Evolutionary conservation across 805 yeast species (phyloP), one percentile per base, ranked within the genome.

Genomic region (Sugiyamaella lignohabitans): DNA sequence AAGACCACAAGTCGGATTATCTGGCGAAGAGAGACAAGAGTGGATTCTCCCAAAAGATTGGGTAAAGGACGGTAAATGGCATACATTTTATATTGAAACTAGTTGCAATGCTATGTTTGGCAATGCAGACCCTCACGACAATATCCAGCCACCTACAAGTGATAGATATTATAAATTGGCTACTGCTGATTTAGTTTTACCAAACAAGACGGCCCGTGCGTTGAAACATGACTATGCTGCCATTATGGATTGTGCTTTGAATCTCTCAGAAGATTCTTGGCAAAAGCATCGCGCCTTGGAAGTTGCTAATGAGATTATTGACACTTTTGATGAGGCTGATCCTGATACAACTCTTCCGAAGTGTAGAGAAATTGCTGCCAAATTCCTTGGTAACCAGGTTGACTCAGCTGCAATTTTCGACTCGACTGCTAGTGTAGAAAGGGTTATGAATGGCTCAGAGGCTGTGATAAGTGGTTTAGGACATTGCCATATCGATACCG

Each of bases 101-200:
- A 85, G 93, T 11, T 89, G 96, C 62, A 93, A 91, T 66, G 95
- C 96, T 11, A 91, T 91, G 95, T 87, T 86, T 65, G 96, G 96
- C 6, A 77, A 80, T 52, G 83, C 84, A 38, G 63, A 69, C 37
- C 55, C 53, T 14, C 71, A 67, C 45, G 57, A 61, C 41, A 60
- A 58, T 40, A 84, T 83, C 22, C 71, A 71, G 47, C 86, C 86
- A 2, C 88, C 88, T 1, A 79, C 82, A 55, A 78, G 81, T 19
- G 80, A 86, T 62, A 72, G 87, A 49, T 79, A 74, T 62, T 93
- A 87, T 64, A 65, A 74, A 29, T 70, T 93, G 49, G 68, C 68
- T 48, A 68, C 66, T 34, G 93, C 93, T 19, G 96, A 89, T 60
- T 69, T 91, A 52, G 83, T 86, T 11, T 76, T 83, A 50, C 95